A percentile compares a stretch with the other conserved stretches of the same genome.
Conservation (phyloP, 139 green algal species). For the Coelastrella sp. region DNA sequence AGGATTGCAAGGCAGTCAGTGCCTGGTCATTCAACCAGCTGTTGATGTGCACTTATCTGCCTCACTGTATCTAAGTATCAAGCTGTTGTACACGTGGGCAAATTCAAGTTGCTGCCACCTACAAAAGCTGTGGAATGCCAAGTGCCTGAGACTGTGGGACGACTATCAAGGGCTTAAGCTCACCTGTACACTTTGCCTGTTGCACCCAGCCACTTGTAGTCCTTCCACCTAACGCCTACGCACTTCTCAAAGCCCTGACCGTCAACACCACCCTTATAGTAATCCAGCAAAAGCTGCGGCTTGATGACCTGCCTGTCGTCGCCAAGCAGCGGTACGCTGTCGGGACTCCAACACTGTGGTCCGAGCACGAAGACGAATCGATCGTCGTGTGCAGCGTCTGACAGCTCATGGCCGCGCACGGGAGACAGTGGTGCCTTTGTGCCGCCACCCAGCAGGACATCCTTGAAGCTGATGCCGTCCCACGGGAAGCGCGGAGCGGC, state of each 20-base stretch:
- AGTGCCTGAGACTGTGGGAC: too few relatives aligned
- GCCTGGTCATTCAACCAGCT: too few relatives aligned
- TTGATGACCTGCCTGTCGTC: constrained; percentile 22
- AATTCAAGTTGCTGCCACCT: too few relatives aligned
- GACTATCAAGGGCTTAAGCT: not conserved
- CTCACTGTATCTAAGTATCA: too few relatives aligned
- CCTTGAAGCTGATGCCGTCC: constrained; percentile 38
- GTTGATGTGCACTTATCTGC: too few relatives aligned
- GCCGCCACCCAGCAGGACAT: not conserved
- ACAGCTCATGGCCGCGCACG: not conserved
- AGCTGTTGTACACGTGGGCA: too few relatives aligned
- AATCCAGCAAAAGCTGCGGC: constrained; percentile 44
- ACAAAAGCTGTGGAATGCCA: too few relatives aligned
- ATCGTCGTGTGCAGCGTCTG: not conserved
- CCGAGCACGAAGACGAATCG: not conserved
- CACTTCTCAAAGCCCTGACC: constrained; percentile 28
- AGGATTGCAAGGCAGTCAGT: not conserved
- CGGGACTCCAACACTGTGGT: constrained; percentile 7
- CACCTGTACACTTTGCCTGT: constrained; percentile 38
- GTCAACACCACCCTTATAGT: constrained; percentile 27
- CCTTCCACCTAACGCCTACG: constrained; percentile 24
- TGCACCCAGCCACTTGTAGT: constrained; percentile 45
- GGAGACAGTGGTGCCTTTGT: not conserved
- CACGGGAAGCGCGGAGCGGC: not conserved
- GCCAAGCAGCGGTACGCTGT: constrained; percentile 34